Evolutionary conservation across 768 basidiomycete genomes (phyloP).

Genomic region (Podaxis pistillaris): DNA sequence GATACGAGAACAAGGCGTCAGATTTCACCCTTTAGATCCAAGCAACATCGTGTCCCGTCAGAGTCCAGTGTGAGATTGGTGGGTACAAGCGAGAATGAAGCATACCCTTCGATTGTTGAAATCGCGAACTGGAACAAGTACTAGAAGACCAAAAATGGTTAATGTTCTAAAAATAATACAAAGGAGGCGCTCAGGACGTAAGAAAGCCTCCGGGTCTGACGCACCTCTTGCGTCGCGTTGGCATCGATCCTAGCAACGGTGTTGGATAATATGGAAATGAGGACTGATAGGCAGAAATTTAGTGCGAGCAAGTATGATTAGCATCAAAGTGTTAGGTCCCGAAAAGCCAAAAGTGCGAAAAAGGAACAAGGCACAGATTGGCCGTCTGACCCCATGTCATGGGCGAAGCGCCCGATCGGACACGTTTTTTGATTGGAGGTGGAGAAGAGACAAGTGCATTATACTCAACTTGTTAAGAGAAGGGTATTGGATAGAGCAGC

Average conservation of each 20-base stretch:
- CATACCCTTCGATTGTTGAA: constrained; percentile 83
- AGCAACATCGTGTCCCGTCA: background rate
- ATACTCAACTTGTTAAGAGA: constrained; percentile 64
- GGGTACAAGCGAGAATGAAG: background rate
- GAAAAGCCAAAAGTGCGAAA: background rate
- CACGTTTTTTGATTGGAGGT: constrained; percentile 4
- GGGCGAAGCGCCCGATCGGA: background rate
- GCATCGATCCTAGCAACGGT: constrained; percentile 83
- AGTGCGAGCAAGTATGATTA: background rate
- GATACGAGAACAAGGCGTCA: constrained; percentile 88
- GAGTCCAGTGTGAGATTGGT: background rate
- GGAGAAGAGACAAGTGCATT: background rate
- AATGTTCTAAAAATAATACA: constrained; percentile 4
- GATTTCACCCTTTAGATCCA: constrained; percentile 67
- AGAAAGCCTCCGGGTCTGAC: background rate
- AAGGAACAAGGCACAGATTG: background rate
- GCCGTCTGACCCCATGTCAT: background rate
- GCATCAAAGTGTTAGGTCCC: background rate
- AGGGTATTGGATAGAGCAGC: constrained; percentile 79
- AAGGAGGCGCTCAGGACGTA: background rate
- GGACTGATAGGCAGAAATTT: constrained; percentile 35
- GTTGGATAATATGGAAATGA: constrained; percentile 90
- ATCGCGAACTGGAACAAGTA: constrained; percentile 88
- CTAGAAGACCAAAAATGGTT: constrained; percentile 43
- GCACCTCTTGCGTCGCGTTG: constrained; percentile 48